Base-by-base conservation (phyloP, 1,284 basidiomycete genomes). In the Microstroma glucosiphilum region DNA sequence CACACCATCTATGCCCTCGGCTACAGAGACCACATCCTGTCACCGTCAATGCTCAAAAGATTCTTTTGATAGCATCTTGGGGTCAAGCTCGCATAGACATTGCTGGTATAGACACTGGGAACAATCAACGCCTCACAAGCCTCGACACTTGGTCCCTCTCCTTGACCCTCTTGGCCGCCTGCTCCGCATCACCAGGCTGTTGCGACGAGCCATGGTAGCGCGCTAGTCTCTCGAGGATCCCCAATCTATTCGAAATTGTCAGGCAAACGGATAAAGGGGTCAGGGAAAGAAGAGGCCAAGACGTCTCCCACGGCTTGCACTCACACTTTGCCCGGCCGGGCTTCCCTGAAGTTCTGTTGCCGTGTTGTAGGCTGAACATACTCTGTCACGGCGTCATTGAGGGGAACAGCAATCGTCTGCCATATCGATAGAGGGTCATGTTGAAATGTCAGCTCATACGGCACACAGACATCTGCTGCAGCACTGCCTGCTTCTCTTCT, bases 141-240 rank as follows among this genome's bases (percentile, higher is more conserved):
- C 69, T 56, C 15, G 54, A 19, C 1, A 70, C 69, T 49, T 63
- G 46, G 23, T 70, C 69, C n/a, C 62, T 42, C 55, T 70, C 69
- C 40, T 60, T 66, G 48, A 55, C 40, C 25, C 69, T 59, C 57
- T 57, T 61, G 8, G 49, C 15, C 7, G 67, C 64, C 1, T 56
- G 26, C 7, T 66, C 69, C 2, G 26, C 17, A 26, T 60, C 53
- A 3, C 56, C 58, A 0, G 63, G 60, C 4, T 61, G 49, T 25
- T 15, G 15, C 21, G 26, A 30, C 11, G 37, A 17, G 8, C 46
- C 54, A 53, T 73, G 63, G 56, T 56, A 71, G 1, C 53, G 30
- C 8, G 57, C 60, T 13, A 73, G 58, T 51, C 64, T 63, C 9
- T 70, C 69, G n/a, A 71, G 60, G 30, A 71, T 62, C 7, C 19